These are phyloP conservation scores for Aspergillus costaricaensis DNA, from an alignment of 2,329 filamentous ascomycete species.

Conservation along the genomic window DNA sequence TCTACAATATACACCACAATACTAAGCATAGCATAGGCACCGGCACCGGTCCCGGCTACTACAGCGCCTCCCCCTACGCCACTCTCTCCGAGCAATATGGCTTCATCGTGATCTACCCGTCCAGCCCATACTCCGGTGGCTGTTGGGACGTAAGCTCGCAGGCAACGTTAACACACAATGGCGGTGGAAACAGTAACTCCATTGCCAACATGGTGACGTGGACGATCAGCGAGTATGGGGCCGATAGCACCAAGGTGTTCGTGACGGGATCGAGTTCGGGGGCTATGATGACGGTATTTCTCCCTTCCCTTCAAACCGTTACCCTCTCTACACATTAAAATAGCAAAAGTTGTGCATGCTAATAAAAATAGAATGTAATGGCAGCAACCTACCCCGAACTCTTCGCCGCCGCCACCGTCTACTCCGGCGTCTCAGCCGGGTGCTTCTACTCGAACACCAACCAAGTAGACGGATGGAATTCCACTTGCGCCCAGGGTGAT, in stretches of 20 bases:
- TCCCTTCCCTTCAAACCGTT: no score
- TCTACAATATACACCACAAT: background rate
- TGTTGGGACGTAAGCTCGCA: slow-evolving; percentile 63
- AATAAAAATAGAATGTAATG: slow-evolving; percentile 21
- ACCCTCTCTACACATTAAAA: no score
- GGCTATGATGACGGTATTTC: slow-evolving; percentile 25
- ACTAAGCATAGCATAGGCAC: slow-evolving; percentile 10
- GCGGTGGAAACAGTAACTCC: slow-evolving; percentile 43
- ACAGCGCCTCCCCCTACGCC: slow-evolving; percentile 55
- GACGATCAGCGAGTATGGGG: slow-evolving; percentile 36
- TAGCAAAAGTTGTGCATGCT: background rate
- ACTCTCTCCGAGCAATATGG: slow-evolving; percentile 49
- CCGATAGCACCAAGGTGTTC: slow-evolving; percentile 31
- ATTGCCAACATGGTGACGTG: slow-evolving; percentile 45
- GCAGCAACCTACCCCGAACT: slow-evolving; percentile 25
- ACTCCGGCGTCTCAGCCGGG: slow-evolving; percentile 24
- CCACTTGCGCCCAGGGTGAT: slow-evolving; percentile 24
- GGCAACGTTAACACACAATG: slow-evolving; percentile 34
- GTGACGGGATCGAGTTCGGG: slow-evolving; percentile 23
- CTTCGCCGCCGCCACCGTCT: slow-evolving; percentile 27
- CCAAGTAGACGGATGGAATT: slow-evolving; percentile 27
- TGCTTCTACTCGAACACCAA: slow-evolving; percentile 23
- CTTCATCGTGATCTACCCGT: slow-evolving; percentile 58
- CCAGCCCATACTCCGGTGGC: slow-evolving; percentile 53
- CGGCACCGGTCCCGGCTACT: slow-evolving; percentile 43